Evolutionary conservation across 2,329 filamentous ascomycete species (phyloP).

Genomic region (Colletotrichum phormii): DNA sequence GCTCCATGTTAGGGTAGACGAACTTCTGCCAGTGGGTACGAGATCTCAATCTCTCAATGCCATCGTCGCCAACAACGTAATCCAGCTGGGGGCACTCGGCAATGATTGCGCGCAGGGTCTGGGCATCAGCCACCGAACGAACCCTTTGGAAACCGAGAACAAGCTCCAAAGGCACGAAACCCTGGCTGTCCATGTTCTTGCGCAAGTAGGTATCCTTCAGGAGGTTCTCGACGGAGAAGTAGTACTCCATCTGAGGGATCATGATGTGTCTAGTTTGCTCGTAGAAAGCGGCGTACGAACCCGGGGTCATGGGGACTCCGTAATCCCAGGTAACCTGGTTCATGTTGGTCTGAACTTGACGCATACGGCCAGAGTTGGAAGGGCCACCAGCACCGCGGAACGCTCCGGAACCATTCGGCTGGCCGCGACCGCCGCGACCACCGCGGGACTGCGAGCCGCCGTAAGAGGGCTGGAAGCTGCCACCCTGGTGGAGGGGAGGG

Average conservation of each 20-base stretch:
- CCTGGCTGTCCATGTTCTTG: slow-evolving; percentile 93
- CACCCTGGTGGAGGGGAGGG: slow-evolving; percentile 55
- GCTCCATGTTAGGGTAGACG: slow-evolving; percentile 75
- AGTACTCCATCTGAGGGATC: slow-evolving; percentile 80
- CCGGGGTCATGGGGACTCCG: slow-evolving; percentile 42
- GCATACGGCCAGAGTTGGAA: slow-evolving; percentile 44
- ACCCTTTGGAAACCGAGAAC: slow-evolving; percentile 91
- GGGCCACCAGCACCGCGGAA: slow-evolving; percentile 27
- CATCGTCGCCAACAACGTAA: slow-evolving; percentile 79
- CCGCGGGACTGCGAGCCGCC: slow-evolving; percentile 31
- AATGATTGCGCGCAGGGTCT: slow-evolving; percentile 59
- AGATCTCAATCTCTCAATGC: slow-evolving; percentile 81
- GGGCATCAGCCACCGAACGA: slow-evolving; percentile 67
- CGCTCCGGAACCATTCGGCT: slow-evolving; percentile 23
- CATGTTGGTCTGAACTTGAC: slow-evolving; percentile 51
- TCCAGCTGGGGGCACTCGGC: slow-evolving; percentile 80
- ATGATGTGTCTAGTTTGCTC: slow-evolving; percentile 42
- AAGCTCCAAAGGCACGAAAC: slow-evolving; percentile 84
- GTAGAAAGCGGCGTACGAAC: slow-evolving; percentile 20
- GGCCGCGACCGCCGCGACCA: slow-evolving; percentile 33
- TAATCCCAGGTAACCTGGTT: slow-evolving; percentile 51
- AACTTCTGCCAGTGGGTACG: slow-evolving; percentile 84
- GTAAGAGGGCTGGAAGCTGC: slow-evolving; percentile 26
- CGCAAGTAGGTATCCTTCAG: slow-evolving; percentile 93
- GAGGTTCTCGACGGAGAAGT: slow-evolving; percentile 96